Conservation (phyloP, 768 basidiomycete species). For the Lentinula raphanica region DNA sequence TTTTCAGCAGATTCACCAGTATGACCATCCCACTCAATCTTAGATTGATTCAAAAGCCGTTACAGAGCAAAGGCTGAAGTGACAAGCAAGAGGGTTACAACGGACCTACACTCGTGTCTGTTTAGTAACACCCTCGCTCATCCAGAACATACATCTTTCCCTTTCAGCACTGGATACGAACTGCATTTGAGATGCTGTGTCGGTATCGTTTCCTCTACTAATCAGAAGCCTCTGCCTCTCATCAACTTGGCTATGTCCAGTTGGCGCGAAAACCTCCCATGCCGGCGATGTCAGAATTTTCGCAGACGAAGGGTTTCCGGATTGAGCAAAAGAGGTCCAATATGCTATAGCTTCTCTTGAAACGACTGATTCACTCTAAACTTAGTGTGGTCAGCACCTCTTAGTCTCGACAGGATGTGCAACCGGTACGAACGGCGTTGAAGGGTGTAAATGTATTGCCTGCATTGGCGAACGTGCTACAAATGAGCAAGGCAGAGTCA, state of each 20-base stretch:
- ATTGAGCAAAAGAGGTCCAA: slow-evolving; percentile 39
- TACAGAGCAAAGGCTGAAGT: too few species aligned
- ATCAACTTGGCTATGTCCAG: not conserved
- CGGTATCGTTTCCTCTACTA: slow-evolving; percentile 19
- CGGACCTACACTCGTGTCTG: slow-evolving; percentile 18
- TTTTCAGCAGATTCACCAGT: too few species aligned
- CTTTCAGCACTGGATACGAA: slow-evolving; percentile 24
- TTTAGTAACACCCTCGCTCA: slow-evolving; percentile 28
- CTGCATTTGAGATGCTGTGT: slow-evolving; percentile 25
- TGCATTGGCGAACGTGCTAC: slow-evolving; percentile 26
- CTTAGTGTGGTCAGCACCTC: not conserved
- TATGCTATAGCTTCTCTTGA: slow-evolving; percentile 36
- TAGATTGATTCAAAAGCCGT: too few species aligned
- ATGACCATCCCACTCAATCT: too few species aligned
- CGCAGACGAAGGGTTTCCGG: slow-evolving; percentile 21
- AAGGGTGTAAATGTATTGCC: slow-evolving; percentile 31
- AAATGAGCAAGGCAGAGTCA: too few species aligned
- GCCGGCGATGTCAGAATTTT: slow-evolving; percentile 19
- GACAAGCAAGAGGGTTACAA: too few species aligned
- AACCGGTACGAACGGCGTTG: slow-evolving; percentile 24
- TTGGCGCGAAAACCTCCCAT: slow-evolving; percentile 21
- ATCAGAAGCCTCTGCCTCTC: slow-evolving; percentile 19
- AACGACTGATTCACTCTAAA: slow-evolving; percentile 31
- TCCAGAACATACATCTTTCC: slow-evolving; percentile 36
- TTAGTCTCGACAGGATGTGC: not conserved